Percentiles rank a stretch among this genome's conserved stretches.
Evolutionary conservation across 345 rosid genomes (phyloP).

Genomic region (Arabis hirsuta): DNA sequence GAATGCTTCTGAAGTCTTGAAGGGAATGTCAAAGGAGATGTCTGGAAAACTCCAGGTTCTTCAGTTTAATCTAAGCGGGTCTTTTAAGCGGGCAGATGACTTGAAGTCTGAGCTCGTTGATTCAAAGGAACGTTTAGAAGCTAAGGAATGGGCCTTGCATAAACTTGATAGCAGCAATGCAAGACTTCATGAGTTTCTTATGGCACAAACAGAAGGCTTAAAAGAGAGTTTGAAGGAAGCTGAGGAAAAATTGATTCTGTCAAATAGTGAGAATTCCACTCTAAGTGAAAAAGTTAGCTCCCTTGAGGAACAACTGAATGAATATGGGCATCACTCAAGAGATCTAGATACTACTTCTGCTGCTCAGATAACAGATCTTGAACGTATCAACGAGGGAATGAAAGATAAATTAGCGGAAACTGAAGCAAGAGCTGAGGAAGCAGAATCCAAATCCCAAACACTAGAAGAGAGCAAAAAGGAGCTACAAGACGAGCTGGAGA

Average conservation of each 20-base stretch:
- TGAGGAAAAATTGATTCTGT: slow-evolving; percentile 55
- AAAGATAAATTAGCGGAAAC: slow-evolving; percentile 51
- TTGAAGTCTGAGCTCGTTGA: slow-evolving; percentile 58
- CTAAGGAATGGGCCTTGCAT: slow-evolving; percentile 56
- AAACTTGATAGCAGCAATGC: slow-evolving; percentile 57
- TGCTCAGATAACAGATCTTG: slow-evolving; percentile 43
- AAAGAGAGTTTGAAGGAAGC: slow-evolving; percentile 64
- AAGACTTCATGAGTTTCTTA: slow-evolving; percentile 50
- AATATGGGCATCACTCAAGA: slow-evolving; percentile 55
- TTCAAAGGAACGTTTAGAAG: slow-evolving; percentile 54
- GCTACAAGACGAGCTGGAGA: slow-evolving; percentile 57
- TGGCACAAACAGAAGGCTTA: slow-evolving; percentile 56
- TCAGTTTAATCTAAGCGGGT: slow-evolving; percentile 70
- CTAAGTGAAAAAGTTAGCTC: slow-evolving; percentile 54
- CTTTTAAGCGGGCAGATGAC: slow-evolving; percentile 58
- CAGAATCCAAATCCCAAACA: slow-evolving; percentile 56
- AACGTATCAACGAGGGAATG: slow-evolving; percentile 52
- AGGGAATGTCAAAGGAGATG: slow-evolving; percentile 73
- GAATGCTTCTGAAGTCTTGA: slow-evolving; percentile 68
- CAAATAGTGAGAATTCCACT: slow-evolving; percentile 58
- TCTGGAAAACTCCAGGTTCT: slow-evolving; percentile 63
- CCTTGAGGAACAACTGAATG: slow-evolving; percentile 57
- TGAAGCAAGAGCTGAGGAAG: slow-evolving; percentile 57
- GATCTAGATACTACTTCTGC: slow-evolving; percentile 47
- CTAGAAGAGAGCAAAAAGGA: slow-evolving; percentile 54